These are phyloP conservation scores for Ustulina deusta DNA, from an alignment of 2,329 filamentous ascomycete genomes.

Conservation along the genomic window DNA sequence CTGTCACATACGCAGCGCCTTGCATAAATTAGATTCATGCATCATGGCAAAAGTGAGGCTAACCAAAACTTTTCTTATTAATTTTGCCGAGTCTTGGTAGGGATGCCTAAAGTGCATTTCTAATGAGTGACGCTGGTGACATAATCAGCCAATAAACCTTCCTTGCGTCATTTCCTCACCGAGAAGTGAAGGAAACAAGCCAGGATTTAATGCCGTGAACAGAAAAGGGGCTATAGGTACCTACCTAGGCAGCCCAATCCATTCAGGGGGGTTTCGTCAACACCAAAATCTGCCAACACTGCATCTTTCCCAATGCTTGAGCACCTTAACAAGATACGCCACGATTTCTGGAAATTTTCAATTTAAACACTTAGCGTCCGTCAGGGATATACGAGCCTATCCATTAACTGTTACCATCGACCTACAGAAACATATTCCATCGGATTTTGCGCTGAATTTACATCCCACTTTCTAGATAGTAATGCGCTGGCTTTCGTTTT, in stretches of 20 bases:
- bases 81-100: background rate
- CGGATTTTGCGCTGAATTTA: too few species aligned
- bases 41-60: constrained; percentile 7
- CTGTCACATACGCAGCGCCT: background rate
- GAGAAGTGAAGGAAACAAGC: background rate
- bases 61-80: background rate
- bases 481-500: background rate
- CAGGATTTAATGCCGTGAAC: background rate
- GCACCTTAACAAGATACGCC: too few species aligned
- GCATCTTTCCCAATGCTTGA: too few species aligned
- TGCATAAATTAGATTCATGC: background rate
- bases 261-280: background rate
- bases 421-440: background rate
- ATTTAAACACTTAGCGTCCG: background rate
- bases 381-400: background rate
- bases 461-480: background rate
- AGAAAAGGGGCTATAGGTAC: background rate
- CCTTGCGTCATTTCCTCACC: background rate
- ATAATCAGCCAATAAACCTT: background rate
- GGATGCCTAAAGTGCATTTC: constrained; percentile 32
- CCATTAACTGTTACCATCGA: too few species aligned
- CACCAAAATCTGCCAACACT: too few species aligned
- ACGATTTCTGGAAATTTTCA: background rate
- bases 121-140: background rate
- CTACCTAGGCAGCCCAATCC: too few species aligned